Percentiles rank a stretch among this genome's conserved stretches.
Conservation (phyloP, 768 basidiomycete genomes). For the Podaxis sp. region DNA sequence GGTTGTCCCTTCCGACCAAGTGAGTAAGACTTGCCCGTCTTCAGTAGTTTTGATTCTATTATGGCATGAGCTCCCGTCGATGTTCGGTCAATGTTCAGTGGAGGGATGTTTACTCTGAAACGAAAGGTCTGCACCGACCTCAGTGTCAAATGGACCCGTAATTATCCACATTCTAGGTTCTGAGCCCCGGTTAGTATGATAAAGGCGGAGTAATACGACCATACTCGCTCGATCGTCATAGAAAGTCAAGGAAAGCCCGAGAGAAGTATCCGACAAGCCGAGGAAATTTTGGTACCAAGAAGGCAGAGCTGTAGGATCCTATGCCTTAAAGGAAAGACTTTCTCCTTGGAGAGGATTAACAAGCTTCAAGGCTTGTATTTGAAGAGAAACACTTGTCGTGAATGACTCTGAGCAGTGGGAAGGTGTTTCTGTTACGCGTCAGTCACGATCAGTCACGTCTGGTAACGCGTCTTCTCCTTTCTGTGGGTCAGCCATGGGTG, state of each 20-base stretch:
- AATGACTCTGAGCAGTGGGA: conserved; percentile 2
- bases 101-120: conserved; percentile 33
- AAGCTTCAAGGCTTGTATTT: neutral
- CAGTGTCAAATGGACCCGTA: conserved; percentile 50
- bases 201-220: neutral
- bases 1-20: conserved; percentile 55
- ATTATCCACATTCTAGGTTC: conserved; percentile 45
- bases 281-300: too few relatives aligned
- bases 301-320: too few relatives aligned
- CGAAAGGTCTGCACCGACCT: conserved; percentile 26
- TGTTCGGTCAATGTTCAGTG: neutral
- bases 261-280: neutral
- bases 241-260: neutral
- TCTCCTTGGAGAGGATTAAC: neutral
- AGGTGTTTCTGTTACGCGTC: conserved; percentile 1
- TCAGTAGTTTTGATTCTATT: conserved; percentile 51
- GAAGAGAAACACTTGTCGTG: neutral
- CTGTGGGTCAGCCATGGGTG: too few relatives aligned
- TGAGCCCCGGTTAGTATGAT: neutral
- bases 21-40: conserved; percentile 47
- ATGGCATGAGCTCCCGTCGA: neutral
- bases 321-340: neutral
- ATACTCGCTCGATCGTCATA: neutral
- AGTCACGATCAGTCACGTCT: conserved; percentile 7
- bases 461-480: conserved; percentile 1